Evolutionary conservation across 2,329 filamentous ascomycete species (phyloP).

Genomic region (Monosporascus ibericus): DNA sequence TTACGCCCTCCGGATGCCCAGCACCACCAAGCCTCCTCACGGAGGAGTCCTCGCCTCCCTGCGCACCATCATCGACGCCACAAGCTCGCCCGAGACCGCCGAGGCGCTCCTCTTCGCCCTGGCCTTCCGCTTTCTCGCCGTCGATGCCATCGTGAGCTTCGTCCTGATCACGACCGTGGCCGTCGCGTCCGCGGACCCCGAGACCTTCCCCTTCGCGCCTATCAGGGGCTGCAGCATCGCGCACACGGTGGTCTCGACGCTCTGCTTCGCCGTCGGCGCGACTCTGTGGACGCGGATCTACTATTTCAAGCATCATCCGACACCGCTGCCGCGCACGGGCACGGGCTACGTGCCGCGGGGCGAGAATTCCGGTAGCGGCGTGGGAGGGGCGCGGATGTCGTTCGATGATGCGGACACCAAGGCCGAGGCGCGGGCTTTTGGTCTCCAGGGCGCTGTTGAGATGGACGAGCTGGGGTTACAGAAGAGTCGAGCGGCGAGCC

Average conservation of each 20-base stretch:
- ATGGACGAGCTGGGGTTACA: no score
- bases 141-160: neutral
- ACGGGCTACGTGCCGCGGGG: neutral
- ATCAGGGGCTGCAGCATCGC: neutral
- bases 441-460: neutral
- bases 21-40: no score
- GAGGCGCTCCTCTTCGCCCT: neutral
- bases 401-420: neutral
- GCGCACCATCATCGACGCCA: neutral
- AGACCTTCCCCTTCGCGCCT: no score
- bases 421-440: neutral
- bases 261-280: neutral
- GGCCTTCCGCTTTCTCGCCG: neutral
- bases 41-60: no score
- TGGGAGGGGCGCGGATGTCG: neutral
- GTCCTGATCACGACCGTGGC: neutral
- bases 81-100: neutral
- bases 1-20: no score
- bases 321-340: neutral
- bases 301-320: neutral
- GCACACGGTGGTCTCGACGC: neutral
- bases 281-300: neutral
- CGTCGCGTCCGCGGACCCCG: neutral
- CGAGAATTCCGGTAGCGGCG: neutral
- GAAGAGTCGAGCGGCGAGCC: no score